These are phyloP conservation scores for Cordyceps tenuipes DNA, from an alignment of 2,329 filamentous ascomycete genomes.

Conservation along the genomic window DNA sequence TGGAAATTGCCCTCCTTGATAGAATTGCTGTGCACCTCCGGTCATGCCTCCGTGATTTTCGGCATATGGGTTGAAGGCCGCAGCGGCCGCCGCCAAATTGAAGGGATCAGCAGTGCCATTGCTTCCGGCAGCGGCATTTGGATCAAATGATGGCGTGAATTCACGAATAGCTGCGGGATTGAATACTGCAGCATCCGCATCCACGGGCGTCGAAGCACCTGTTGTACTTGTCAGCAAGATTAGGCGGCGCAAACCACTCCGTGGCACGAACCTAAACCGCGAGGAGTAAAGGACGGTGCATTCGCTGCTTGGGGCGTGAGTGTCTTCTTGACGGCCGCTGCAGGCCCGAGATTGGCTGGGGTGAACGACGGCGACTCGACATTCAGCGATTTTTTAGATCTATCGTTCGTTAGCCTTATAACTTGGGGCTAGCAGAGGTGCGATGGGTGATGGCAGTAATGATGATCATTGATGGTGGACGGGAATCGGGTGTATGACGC, in stretches of 20 bases:
- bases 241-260: not conserved
- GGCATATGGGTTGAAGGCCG: slow-evolving; percentile 62
- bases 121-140: slow-evolving; percentile 23
- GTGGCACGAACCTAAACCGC: slow-evolving; percentile 43
- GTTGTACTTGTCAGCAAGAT: not conserved
- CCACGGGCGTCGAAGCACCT: slow-evolving; percentile 28
- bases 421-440: slow-evolving; percentile 27
- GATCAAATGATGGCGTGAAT: slow-evolving; percentile 51
- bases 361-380: slow-evolving; percentile 96
- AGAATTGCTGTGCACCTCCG: slow-evolving; percentile 55
- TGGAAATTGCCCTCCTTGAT: slow-evolving; percentile 48
- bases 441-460: not conserved
- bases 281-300: slow-evolving; percentile 77
- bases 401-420: slow-evolving; percentile 34
- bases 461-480: not conserved
- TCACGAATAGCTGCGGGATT: slow-evolving; percentile 51
- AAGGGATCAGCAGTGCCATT: slow-evolving; percentile 50
- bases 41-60: slow-evolving; percentile 58
- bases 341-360: slow-evolving; percentile 46
- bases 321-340: slow-evolving; percentile 56
- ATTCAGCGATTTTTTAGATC: slow-evolving; percentile 71
- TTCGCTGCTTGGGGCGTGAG: slow-evolving; percentile 88
- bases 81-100: slow-evolving; percentile 43
- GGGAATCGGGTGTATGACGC: not conserved
- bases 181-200: slow-evolving; percentile 38